Evolutionary conservation across 1,284 basidiomycete species (phyloP).

Genomic region (Cryptococcus sp.): DNA sequence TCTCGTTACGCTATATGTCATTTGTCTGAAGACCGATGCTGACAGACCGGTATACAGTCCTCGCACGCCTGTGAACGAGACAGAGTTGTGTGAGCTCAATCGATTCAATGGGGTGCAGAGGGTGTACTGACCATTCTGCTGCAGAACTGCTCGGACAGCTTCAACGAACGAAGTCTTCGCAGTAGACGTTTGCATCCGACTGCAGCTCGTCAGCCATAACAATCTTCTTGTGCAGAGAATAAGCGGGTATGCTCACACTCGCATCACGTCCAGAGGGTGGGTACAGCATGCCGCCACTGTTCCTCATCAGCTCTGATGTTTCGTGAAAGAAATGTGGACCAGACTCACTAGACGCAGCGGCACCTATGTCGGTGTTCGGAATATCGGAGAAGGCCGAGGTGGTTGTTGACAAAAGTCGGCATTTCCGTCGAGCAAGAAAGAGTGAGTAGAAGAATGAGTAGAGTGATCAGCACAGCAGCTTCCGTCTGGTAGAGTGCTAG

Average conservation of each 20-base stretch:
- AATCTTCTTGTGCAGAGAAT: neutral
- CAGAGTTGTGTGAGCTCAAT: neutral
- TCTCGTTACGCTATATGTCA: conserved; percentile 51
- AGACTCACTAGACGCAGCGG: conserved; percentile 39
- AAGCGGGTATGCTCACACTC: conserved; percentile 62
- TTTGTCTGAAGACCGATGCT: conserved; percentile 51
- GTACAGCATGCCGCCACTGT: conserved; percentile 82
- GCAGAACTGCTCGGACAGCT: conserved; percentile 34
- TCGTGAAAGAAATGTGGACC: neutral
- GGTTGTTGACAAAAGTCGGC: conserved; percentile 3
- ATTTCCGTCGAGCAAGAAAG: neutral
- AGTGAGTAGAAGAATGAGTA: neutral
- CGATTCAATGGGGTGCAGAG: neutral
- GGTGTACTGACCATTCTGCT: conserved; percentile 35
- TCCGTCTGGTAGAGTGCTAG: neutral
- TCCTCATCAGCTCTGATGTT: conserved; percentile 8
- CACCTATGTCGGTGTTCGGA: conserved; percentile 15
- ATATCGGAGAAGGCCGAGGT: conserved; percentile 19
- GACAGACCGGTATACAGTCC: conserved; percentile 53
- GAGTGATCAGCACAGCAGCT: neutral
- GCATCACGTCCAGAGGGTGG: conserved; percentile 80
- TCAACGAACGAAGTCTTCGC: conserved; percentile 35
- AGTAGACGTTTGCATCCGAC: conserved; percentile 50
- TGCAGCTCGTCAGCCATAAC: conserved; percentile 12
- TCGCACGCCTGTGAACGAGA: conserved; percentile 39